phyloP scores from a whole-genome alignment of 805 yeast species.

The Candida michaelii region DNA sequence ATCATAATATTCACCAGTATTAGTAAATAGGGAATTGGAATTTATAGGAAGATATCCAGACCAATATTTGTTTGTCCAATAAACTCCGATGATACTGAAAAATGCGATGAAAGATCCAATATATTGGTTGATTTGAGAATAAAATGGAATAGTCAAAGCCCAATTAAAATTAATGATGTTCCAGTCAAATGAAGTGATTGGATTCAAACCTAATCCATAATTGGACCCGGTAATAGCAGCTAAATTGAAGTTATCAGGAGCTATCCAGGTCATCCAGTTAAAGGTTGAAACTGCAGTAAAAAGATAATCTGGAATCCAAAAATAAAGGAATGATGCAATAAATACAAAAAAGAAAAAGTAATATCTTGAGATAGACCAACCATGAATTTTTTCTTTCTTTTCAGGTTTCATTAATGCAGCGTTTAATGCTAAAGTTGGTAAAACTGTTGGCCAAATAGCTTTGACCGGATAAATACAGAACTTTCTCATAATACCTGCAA shows the following conservation, averaged over 20 bases:
- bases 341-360: conserved; percentile 21
- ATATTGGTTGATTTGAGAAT: conserved; percentile 19
- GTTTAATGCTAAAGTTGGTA: conserved; percentile 32
- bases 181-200: conserved; percentile 56
- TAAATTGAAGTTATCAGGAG: conserved; percentile 49
- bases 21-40: conserved; percentile 46
- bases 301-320: conserved; percentile 48
- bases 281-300: conserved; percentile 43
- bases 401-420: conserved; percentile 29
- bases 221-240: conserved; percentile 51
- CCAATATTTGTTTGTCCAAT: conserved; percentile 27
- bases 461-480: conserved; percentile 28
- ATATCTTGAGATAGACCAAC: conserved; percentile 31
- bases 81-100: conserved; percentile 21
- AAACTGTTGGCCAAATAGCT: conserved; percentile 28
- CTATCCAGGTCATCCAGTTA: conserved; percentile 62
- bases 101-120: conserved; percentile 21
- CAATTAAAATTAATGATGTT: conserved; percentile 35
- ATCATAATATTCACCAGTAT: conserved; percentile 45
- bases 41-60: conserved; percentile 33
- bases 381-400: conserved; percentile 27
- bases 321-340: conserved; percentile 39
- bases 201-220: conserved; percentile 53
- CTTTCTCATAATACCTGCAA: conserved; percentile 31
- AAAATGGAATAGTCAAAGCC: conserved; percentile 47